Evolutionary conservation across 805 yeast genomes (phyloP), one percentile per base, ranked within the genome.

Genomic region (Tetrapisispora nanseiensis): DNA sequence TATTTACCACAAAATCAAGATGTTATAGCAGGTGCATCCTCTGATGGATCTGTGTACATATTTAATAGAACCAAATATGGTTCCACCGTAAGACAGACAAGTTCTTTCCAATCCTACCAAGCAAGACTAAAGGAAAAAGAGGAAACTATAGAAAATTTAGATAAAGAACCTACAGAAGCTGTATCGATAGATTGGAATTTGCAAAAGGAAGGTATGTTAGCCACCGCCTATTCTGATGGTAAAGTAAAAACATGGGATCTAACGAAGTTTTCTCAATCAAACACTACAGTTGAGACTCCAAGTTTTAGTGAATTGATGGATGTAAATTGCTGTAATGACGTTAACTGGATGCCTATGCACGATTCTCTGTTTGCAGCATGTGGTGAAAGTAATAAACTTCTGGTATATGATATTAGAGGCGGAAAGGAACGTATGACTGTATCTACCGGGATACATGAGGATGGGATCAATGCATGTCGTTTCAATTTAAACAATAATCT

Each of bases 1-100:
- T 76, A 74, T 52, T 75, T 84, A 78, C 95, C 95, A 0, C 90
- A 82, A 50, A 89, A 89, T 53, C 92, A 92, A 1, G 92, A 87
- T 54, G 55, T 89, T 5, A 69, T 89, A 5, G 86, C 89, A 2
- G 74, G 86, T 16, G 75, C 79, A 9, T 76, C 83, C 33, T 76
- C 81, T 33, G 58, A 65, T 26, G 96, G 96, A 1, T 66, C 72
- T 12, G 67, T 81, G 11, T 75, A 71, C 40, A 63, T 89, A 4
- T 85, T 80, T 60, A 95, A 89, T 59, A 70, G 92, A 51, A 87
- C 97, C 0, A 86, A 85, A 57, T 95, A 86, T 58, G 57, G 61
- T 3, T 71, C 86, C 1, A 65, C 71, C 11, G 65, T 62, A 33
- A 54, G 43, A 34, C 47, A 33, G 39, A 40, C 48, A 16, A 39